Evolutionary conservation across 768 basidiomycete genomes (phyloP).

Genomic region (Mycena floridula): DNA sequence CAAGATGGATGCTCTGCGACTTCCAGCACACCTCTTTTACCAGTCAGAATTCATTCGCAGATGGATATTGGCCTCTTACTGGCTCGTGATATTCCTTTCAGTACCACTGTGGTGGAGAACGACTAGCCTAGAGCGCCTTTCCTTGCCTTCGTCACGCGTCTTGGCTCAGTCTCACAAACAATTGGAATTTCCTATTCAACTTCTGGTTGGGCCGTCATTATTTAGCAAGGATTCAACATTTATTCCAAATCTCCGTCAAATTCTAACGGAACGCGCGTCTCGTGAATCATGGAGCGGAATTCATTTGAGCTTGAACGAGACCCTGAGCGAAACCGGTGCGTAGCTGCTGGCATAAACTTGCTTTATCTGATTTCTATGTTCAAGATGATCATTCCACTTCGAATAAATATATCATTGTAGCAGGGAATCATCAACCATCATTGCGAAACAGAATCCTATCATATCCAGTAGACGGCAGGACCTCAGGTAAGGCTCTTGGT

Average conservation of each 20-base stretch:
- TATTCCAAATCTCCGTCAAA: too few relatives aligned
- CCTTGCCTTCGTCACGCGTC: conserved; percentile 62
- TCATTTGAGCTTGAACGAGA: too few relatives aligned
- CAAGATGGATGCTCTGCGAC: too few relatives aligned
- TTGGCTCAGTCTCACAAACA: conserved; percentile 39
- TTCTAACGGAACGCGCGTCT: too few relatives aligned
- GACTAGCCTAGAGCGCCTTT: conserved; percentile 81
- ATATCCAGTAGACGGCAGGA: too few relatives aligned
- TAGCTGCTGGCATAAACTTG: too few relatives aligned
- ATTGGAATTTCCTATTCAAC: conserved; percentile 21
- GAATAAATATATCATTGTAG: conserved; percentile 21
- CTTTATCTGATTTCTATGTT: neutral
- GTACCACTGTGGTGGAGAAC: conserved; percentile 92
- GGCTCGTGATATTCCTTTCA: conserved; percentile 68
- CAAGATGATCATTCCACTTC: conserved; percentile 31
- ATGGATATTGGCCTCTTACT: conserved; percentile 69
- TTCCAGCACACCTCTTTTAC: conserved; percentile 31
- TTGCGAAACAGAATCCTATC: too few relatives aligned
- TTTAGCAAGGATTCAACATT: too few relatives aligned
- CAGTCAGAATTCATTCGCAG: conserved; percentile 46
- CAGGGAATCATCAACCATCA: too few relatives aligned
- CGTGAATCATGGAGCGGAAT: too few relatives aligned
- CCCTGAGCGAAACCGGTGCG: too few relatives aligned
- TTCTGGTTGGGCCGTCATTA: conserved; percentile 12
- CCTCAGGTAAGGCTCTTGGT: too few relatives aligned